Conservation (phyloP, 148 eudicot species). For the Rhododendron henanense region DNA sequence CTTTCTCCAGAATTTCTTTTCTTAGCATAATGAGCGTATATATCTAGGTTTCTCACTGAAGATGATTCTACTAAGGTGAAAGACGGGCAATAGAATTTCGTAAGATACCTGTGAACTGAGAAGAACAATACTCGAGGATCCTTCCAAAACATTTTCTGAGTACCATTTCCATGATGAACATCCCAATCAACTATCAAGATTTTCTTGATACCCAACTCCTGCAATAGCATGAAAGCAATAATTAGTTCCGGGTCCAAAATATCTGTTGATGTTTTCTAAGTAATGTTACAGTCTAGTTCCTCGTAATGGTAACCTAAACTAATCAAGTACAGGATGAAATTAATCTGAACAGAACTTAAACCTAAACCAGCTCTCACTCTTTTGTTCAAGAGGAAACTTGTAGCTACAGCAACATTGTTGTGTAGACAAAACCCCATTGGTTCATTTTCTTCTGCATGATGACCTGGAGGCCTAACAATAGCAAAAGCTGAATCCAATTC, state of each 20-base stretch:
- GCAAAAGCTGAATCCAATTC: constrained; percentile 95
- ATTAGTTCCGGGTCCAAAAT: background rate
- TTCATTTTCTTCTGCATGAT: constrained; percentile 83
- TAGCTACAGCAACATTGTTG: constrained; percentile 91
- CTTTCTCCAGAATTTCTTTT: background rate
- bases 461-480: constrained; percentile 98
- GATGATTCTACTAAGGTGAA: constrained; percentile 1
- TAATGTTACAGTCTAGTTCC: background rate
- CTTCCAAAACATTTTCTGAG: constrained; percentile 88
- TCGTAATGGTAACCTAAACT: background rate
- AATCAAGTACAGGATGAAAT: background rate
- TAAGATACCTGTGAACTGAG: constrained; percentile 84
- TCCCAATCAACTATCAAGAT: constrained; percentile 98
- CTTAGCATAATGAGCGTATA: background rate
- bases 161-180: constrained; percentile 98
- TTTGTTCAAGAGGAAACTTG: constrained; percentile 74
- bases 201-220: constrained; percentile 71
- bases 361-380: constrained; percentile 43
- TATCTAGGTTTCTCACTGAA: background rate
- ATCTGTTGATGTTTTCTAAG: background rate
- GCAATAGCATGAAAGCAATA: constrained; percentile 27
- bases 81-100: background rate
- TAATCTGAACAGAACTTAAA: background rate
- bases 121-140: constrained; percentile 94
- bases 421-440: constrained; percentile 96